phyloP scores from a whole-genome alignment of 2,329 filamentous ascomycete species.

The Neonectria ditissima region DNA sequence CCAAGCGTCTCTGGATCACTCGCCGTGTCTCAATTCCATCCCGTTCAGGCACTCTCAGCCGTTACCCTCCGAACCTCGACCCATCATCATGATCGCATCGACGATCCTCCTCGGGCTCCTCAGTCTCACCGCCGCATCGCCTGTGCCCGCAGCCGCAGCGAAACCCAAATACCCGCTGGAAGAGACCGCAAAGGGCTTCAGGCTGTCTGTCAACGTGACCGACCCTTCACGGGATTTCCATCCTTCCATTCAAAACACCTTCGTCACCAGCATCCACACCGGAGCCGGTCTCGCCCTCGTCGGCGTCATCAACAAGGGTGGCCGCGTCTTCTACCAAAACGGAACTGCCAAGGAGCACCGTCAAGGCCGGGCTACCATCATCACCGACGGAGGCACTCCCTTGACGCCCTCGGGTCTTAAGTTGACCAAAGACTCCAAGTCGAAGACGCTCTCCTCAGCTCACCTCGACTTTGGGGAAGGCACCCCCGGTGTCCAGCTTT shows the following conservation, averaged over 20 bases:
- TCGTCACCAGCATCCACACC: conserved; percentile 56
- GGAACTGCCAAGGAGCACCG: conserved; percentile 54
- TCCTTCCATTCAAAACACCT: conserved; percentile 55
- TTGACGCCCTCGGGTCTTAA: conserved; percentile 53
- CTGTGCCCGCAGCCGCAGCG: conserved; percentile 20
- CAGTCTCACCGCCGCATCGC: conserved; percentile 42
- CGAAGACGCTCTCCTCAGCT: conserved; percentile 47
- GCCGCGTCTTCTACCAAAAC: conserved; percentile 62
- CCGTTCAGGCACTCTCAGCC: background rate
- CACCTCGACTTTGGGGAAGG: conserved; percentile 51
- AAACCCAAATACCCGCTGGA: conserved; percentile 32
- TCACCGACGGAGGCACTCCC: conserved; percentile 57
- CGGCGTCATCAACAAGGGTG: conserved; percentile 46
- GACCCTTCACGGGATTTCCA: conserved; percentile 54
- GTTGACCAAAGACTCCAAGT: conserved; percentile 44
- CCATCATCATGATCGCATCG: conserved; percentile 37
- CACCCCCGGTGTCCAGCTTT: conserved; percentile 50
- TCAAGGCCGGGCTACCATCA: conserved; percentile 48
- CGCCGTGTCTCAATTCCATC: background rate
- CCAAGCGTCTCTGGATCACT: background rate
- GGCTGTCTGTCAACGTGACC: conserved; percentile 59
- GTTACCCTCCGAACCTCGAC: background rate
- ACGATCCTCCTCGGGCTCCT: conserved; percentile 41
- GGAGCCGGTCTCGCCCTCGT: conserved; percentile 57
- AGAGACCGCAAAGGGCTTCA: conserved; percentile 51